A percentile compares a stretch with the other conserved stretches of the same genome.
Evolutionary conservation across 1,139 yeast species (phyloP).

Genomic region (Yamadazyma friedrichii): DNA sequence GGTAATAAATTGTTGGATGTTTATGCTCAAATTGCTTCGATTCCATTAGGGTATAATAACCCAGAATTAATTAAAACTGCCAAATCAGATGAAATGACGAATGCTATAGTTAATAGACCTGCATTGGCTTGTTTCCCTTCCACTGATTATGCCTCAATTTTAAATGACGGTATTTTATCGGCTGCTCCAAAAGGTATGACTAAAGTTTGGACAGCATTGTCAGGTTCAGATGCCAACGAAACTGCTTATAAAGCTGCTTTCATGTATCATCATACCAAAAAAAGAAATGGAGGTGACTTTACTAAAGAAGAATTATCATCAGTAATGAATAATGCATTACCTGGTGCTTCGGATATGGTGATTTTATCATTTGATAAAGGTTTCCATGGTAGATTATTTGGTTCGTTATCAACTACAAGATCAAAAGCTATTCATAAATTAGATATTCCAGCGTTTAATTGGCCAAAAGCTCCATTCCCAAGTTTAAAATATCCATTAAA

Average conservation of each 20-base stretch:
- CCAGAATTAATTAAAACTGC: constrained; percentile 60
- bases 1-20: constrained; percentile 61
- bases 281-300: constrained; percentile 56
- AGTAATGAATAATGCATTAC: constrained; percentile 64
- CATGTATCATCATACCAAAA: constrained; percentile 64
- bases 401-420: constrained; percentile 69
- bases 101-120: constrained; percentile 65
- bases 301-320: constrained; percentile 54
- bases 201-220: constrained; percentile 66
- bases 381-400: constrained; percentile 76
- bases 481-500: constrained; percentile 61
- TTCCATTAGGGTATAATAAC: constrained; percentile 69
- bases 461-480: constrained; percentile 81
- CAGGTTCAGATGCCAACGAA: constrained; percentile 78
- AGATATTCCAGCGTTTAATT: constrained; percentile 72
- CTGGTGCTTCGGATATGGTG: constrained; percentile 69
- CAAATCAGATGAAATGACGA: constrained; percentile 58
- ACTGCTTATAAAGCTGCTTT: constrained; percentile 77
- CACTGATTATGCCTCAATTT: constrained; percentile 47
- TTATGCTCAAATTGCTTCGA: constrained; percentile 68
- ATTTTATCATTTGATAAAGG: constrained; percentile 69
- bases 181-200: constrained; percentile 71
- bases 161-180: constrained; percentile 55
- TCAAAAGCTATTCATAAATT: constrained; percentile 74
- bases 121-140: constrained; percentile 73